Conservation (phyloP, 257 asterid genomes). For the Marsdenia floribunda region DNA sequence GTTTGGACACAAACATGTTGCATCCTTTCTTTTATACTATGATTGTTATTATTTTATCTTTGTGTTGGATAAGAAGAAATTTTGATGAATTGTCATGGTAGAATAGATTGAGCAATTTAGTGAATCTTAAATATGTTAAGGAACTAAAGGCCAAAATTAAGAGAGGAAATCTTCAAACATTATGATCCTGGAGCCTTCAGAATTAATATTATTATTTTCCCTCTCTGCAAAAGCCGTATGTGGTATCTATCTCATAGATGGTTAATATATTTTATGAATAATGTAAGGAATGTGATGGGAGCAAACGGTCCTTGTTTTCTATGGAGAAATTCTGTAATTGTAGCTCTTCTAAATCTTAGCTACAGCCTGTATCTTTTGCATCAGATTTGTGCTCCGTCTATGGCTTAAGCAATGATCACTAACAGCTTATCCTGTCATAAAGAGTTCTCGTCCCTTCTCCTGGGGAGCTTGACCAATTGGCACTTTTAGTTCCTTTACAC, state of each 20-base stretch:
- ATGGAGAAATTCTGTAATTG: not conserved
- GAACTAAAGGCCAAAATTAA: not conserved
- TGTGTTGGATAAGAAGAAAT: not conserved
- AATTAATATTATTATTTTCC: not conserved
- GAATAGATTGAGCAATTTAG: not conserved
- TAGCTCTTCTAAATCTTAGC: not conserved
- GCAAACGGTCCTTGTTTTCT: not conserved
- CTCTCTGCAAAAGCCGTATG: not conserved
- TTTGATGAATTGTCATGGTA: not conserved
- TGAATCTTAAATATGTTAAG: not conserved
- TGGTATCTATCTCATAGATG: not conserved
- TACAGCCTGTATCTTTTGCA: not conserved
- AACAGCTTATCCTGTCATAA: not conserved
- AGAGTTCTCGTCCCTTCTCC: not conserved
- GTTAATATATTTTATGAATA: not conserved
- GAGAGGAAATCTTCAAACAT: not conserved
- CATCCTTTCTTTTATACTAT: not conserved
- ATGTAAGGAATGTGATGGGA: not conserved
- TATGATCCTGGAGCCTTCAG: not conserved
- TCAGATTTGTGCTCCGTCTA: not conserved
- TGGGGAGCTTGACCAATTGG: not conserved
- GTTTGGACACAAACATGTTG: not conserved
- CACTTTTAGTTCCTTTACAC: not conserved
- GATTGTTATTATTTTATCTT: not conserved
- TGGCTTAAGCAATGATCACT: not conserved